Base-by-base conservation (phyloP, 2,329 filamentous ascomycete genomes). In the Aureobasidium sp. region DNA sequence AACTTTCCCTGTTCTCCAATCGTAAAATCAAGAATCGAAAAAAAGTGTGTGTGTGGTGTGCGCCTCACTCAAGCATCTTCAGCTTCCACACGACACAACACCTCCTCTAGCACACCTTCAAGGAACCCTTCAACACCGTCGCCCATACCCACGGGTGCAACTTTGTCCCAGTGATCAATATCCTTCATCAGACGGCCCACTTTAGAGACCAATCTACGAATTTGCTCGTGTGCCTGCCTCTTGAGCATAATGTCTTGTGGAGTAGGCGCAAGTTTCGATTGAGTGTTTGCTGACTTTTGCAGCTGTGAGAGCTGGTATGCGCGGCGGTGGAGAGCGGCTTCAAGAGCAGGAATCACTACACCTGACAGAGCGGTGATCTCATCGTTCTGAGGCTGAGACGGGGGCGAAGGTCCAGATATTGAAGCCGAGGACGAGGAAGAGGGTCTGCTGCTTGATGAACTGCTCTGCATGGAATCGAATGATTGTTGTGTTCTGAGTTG, bases 31-130 rank as follows among this genome's bases (percentile, higher is more conserved):
- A 48, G 27, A 48, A 44, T 44, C 21, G 49, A 25, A 21, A 1
- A 30, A 32, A 3, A 25, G 3, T 21, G 14, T 9, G n/a, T n/a
- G n/a, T n/a, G n/a, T n/a, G n/a, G n/a, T 21, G 29, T 29, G 14
- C 7, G 2, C n/a, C 21, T 21, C 21, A 21, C 13, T 58, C 54
- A 74, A 67, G 91, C 89, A 68, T 94, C 90, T 64, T 91, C 80
- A 4, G 92, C 90, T 77, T 97, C 93, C 14, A 97, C 90, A 61
- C 94, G 79, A 39, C 97, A 91, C 27, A 99, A 78, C 27, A 99
- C 88, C 78, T 99, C 94, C 73, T 99, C 94, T 37, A 99, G 77
- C 65, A 97, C 84, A 0, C 92, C 93, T 73, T 99, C 94, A 8
- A 97, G 76, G 67, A 97, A 95, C 1, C 89, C 90, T 48, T 86